phyloP scores from a whole-genome alignment of 1,284 basidiomycete species.

The Ustanciosporium gigantosporum region DNA sequence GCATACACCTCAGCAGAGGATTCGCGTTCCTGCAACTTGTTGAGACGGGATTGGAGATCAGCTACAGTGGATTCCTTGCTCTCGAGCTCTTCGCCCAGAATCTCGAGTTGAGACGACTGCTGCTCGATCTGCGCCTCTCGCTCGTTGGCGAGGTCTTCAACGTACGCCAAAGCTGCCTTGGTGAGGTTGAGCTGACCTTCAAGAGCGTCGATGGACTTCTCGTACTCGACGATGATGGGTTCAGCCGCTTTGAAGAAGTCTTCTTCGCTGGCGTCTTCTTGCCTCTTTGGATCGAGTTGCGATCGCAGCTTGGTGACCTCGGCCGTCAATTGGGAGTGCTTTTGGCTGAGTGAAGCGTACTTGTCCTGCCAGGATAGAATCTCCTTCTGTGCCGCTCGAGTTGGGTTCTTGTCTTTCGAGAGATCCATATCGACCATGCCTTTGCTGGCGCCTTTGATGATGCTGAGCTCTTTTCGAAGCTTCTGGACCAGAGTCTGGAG shows the following conservation, averaged over 20 bases:
- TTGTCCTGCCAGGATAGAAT: slow-evolving; percentile 76
- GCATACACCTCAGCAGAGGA: slow-evolving; percentile 90
- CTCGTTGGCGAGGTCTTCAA: slow-evolving; percentile 87
- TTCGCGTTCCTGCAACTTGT: slow-evolving; percentile 84
- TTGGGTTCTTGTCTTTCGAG: slow-evolving; percentile 21
- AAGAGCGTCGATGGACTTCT: slow-evolving; percentile 92
- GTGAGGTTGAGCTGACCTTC: slow-evolving; percentile 91
- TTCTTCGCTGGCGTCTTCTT: slow-evolving; percentile 63
- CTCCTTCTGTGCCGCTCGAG: slow-evolving; percentile 65
- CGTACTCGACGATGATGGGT: slow-evolving; percentile 92
- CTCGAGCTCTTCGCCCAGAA: slow-evolving; percentile 69
- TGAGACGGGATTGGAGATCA: slow-evolving; percentile 77
- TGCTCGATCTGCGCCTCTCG: slow-evolving; percentile 77
- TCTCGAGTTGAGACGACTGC: slow-evolving; percentile 62
- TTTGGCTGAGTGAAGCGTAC: slow-evolving; percentile 79
- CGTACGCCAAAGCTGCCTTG: slow-evolving; percentile 81
- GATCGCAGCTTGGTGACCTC: slow-evolving; percentile 70
- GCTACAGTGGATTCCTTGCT: slow-evolving; percentile 78
- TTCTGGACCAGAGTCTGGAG: slow-evolving; percentile 68
- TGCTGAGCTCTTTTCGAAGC: slow-evolving; percentile 81
- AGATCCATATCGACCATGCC: slow-evolving; percentile 29
- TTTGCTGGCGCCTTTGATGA: slow-evolving; percentile 69
- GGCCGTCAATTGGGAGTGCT: slow-evolving; percentile 81
- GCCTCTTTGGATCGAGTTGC: slow-evolving; percentile 52
- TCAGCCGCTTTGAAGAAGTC: slow-evolving; percentile 96